Conservation (phyloP, 805 yeast species). For the Zygoascus biomembranicola region DNA sequence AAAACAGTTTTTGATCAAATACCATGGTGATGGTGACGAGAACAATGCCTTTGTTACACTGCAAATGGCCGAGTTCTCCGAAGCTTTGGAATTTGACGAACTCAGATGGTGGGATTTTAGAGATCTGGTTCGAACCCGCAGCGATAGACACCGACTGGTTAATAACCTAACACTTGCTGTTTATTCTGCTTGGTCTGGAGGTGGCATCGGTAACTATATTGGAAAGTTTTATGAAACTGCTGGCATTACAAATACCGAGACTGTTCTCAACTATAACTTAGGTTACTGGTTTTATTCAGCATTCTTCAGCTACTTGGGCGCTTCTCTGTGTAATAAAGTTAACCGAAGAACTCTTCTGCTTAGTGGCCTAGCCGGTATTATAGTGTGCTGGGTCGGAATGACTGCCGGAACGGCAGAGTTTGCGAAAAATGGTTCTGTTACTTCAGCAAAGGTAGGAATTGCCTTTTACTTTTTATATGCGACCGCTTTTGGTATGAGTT, state of each 20-base stretch:
- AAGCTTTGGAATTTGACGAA: conserved; percentile 8
- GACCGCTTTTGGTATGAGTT: conserved; percentile 17
- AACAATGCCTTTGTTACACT: conserved; percentile 6
- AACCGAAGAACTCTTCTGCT: conserved; percentile 24
- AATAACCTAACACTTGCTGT: conserved; percentile 1
- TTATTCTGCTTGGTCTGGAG: conserved; percentile 6
- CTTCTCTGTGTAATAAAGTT: conserved; percentile 18
- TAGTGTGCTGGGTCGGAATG: conserved; percentile 18
- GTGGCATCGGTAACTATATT: conserved; percentile 7
- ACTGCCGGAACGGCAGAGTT: conserved; percentile 19
- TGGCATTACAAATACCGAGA: conserved; percentile 3
- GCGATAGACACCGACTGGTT: conserved; percentile 9
- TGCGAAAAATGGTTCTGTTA: conserved; percentile 10
- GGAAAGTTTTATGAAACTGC: conserved; percentile 7
- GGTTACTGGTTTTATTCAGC: conserved; percentile 3
- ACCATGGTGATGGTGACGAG: conserved; percentile 10
- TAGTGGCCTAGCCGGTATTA: conserved; percentile 16
- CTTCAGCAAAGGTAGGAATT: conserved; percentile 19
- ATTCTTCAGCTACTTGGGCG: conserved; percentile 8
- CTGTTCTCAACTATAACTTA: conserved; percentile 6
- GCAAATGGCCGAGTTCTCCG: conserved; percentile 9
- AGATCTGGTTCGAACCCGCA: conserved; percentile 6
- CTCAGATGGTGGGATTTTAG: conserved; percentile 13
- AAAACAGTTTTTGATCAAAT: conserved; percentile 2
- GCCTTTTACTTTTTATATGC: conserved; percentile 9